phyloP scores from a whole-genome alignment of 2,329 filamentous ascomycete species.

The Phoma sp. region DNA sequence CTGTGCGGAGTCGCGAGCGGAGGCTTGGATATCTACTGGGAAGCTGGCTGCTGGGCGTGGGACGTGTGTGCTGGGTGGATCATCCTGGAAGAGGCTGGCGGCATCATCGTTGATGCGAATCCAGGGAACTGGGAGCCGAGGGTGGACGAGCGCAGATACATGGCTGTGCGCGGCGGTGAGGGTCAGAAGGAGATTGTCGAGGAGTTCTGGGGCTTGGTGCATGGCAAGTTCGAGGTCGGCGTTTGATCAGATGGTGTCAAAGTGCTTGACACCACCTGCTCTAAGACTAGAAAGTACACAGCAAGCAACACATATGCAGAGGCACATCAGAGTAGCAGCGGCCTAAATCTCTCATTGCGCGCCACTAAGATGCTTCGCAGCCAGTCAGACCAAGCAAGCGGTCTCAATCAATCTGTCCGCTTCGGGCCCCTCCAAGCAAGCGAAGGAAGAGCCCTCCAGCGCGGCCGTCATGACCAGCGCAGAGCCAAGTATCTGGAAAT shows the following conservation, averaged over 20 bases:
- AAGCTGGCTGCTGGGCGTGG: slow-evolving; percentile 85
- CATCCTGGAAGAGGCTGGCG: slow-evolving; percentile 76
- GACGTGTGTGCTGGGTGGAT: slow-evolving; percentile 85
- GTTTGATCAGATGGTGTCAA: slow-evolving; percentile 19
- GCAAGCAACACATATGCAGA: slow-evolving; percentile 5
- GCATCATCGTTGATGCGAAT: slow-evolving; percentile 74
- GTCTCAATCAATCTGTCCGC: slow-evolving; percentile 37
- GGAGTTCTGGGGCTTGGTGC: slow-evolving; percentile 57
- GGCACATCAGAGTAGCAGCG: slow-evolving; percentile 32
- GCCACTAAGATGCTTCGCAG: slow-evolving; percentile 33
- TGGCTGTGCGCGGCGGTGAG: slow-evolving; percentile 55
- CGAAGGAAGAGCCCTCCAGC: slow-evolving; percentile 26
- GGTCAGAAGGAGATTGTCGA: slow-evolving; percentile 56
- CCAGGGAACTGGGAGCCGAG: slow-evolving; percentile 70
- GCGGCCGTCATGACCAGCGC: slow-evolving; percentile 32
- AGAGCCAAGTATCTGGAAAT: slow-evolving; percentile 30
- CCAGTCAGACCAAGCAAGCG: slow-evolving; percentile 33
- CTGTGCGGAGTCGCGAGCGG: slow-evolving; percentile 75
- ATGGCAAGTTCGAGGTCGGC: slow-evolving; percentile 54
- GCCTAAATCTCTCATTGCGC: slow-evolving; percentile 38
- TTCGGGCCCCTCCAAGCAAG: slow-evolving; percentile 28
- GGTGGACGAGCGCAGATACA: slow-evolving; percentile 64
- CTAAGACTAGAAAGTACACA: background rate
- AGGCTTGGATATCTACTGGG: slow-evolving; percentile 78
- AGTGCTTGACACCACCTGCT: slow-evolving; percentile 9